Evolutionary conservation across 2,329 filamentous ascomycete genomes (phyloP), one percentile per base, ranked within the genome.

Genomic region (Eurotiales sp.): DNA sequence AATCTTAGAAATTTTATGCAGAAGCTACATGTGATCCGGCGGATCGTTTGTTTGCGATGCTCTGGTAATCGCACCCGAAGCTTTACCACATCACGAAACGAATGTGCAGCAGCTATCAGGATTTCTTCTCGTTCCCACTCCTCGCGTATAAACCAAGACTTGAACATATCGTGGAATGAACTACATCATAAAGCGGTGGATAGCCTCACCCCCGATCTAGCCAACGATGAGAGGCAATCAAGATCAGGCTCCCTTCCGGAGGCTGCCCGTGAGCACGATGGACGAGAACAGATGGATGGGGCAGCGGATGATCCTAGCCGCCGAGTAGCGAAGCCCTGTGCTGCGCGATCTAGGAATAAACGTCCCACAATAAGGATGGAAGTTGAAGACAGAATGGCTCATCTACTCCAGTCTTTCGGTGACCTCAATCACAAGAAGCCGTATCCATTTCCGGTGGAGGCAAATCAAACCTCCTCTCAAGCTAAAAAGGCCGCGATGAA

Each of bases 401-500:
- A 47, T 25, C 32, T 47, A 17, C 30, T 37, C 15, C 23, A 39
- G 32, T 53, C 40, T 21, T 45, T 37, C 17, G 39, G 45, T 45
- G 23, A 53, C 30, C 15, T 53, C 15, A 44, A 40, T 12, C 36
- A 53, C 17, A 45, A 36, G 5, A 32, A 45, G 14, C 44, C 44
- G 15, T 37, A 36, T 36, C 25, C 44, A 19, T 23, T 32, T 32
- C 15, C 25, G n/a, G 3, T 19, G 25, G 4, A 46, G 22, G 34
- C 29, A 46, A 19, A 17, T 36, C 17, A 19, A 36, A 36, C 34
- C 34, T 17, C 5, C 34, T 8, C 17, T 37, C 34, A 8, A 3
- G 17, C 8, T 12, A 15, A 21, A n/a, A n/a, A n/a, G n/a, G n/a
- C 21, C 3, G 17, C 1, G 8, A 11, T 15, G 15, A 37, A 37